A percentile compares a stretch with the other conserved stretches of the same genome.
phyloP scores from a whole-genome alignment of 2,329 filamentous ascomycete species.

The Pseudocercospora eumusae region DNA sequence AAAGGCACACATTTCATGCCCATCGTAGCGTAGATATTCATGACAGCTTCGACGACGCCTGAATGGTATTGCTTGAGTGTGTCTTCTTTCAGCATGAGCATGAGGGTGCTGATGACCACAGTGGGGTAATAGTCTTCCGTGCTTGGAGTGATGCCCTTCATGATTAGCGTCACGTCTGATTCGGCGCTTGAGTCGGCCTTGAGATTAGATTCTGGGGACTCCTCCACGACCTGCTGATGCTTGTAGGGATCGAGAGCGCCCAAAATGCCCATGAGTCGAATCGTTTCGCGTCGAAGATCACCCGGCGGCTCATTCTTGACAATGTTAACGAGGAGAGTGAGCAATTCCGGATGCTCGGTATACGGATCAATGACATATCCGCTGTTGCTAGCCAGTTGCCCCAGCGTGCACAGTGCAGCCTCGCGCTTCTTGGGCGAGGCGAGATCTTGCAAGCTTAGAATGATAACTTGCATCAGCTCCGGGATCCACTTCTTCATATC shows the following conservation, averaged over 20 bases:
- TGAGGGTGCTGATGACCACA: slow-evolving; percentile 91
- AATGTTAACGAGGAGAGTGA: slow-evolving; percentile 90
- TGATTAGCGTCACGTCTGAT: slow-evolving; percentile 95
- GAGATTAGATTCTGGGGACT: slow-evolving; percentile 77
- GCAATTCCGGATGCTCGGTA: slow-evolving; percentile 87
- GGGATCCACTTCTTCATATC: slow-evolving; percentile 93
- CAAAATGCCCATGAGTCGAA: slow-evolving; percentile 92
- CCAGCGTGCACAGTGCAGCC: slow-evolving; percentile 84
- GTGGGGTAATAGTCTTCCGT: slow-evolving; percentile 99
- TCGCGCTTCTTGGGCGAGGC: slow-evolving; percentile 88
- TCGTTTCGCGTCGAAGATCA: slow-evolving; percentile 84
- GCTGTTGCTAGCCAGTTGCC: slow-evolving; percentile 90
- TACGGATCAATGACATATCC: slow-evolving; percentile 98
- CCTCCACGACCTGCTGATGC: slow-evolving; percentile 91
- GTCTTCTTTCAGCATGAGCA: slow-evolving; percentile 87
- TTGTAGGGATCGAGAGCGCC: slow-evolving; percentile 95
- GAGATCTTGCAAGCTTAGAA: slow-evolving; percentile 90
- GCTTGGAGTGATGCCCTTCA: slow-evolving; percentile 93
- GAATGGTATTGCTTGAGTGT: slow-evolving; percentile 91
- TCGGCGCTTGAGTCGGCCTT: slow-evolving; percentile 66
- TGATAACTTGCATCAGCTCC: slow-evolving; percentile 89
- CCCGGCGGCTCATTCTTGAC: slow-evolving; percentile 90
- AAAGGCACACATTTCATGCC: slow-evolving; percentile 96
- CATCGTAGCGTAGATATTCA: slow-evolving; percentile 97
- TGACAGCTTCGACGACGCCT: slow-evolving; percentile 92